Percentiles rank a stretch among this genome's conserved stretches.
Evolutionary conservation across 148 eudicot genomes (phyloP).

Genomic region (Vaccinium macrocarpon): DNA sequence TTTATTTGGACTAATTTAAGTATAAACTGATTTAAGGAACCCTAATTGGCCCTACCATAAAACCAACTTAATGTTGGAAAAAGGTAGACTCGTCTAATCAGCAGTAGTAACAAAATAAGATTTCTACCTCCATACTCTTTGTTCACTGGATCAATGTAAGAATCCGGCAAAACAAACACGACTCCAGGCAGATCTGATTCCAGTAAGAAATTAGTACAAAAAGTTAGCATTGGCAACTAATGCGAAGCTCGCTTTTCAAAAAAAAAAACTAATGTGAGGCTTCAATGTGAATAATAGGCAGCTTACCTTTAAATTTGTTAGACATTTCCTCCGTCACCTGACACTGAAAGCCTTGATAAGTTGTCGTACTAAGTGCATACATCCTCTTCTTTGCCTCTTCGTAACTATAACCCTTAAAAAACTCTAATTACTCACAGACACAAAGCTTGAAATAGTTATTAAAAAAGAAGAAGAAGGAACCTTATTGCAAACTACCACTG

Average conservation of each 20-base stretch:
- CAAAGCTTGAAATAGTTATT: background rate
- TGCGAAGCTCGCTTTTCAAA: background rate
- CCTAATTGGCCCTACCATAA: background rate
- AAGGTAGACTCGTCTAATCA: background rate
- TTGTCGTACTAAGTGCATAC: constrained; percentile 90
- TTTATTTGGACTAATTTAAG: background rate
- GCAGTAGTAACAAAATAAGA: background rate
- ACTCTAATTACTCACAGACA: background rate
- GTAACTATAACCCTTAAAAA: constrained; percentile 40
- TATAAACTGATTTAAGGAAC: background rate
- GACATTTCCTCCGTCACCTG: constrained; percentile 73
- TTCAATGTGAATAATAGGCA: background rate
- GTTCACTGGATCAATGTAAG: constrained; percentile 92
- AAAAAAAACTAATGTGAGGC: background rate
- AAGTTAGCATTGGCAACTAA: constrained; percentile 1
- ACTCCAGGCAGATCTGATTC: constrained; percentile 76
- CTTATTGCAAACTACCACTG: background rate
- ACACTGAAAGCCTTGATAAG: constrained; percentile 79
- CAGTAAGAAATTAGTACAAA: background rate
- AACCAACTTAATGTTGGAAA: background rate
- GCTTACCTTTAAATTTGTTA: constrained; percentile 65
- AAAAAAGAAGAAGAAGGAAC: background rate
- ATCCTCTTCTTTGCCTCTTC: constrained; percentile 93
- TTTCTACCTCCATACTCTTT: constrained; percentile 90
- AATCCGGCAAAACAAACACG: constrained; percentile 86